phyloP scores from a whole-genome alignment of 768 basidiomycete genomes.

The Chlorophyllum brunneum region DNA sequence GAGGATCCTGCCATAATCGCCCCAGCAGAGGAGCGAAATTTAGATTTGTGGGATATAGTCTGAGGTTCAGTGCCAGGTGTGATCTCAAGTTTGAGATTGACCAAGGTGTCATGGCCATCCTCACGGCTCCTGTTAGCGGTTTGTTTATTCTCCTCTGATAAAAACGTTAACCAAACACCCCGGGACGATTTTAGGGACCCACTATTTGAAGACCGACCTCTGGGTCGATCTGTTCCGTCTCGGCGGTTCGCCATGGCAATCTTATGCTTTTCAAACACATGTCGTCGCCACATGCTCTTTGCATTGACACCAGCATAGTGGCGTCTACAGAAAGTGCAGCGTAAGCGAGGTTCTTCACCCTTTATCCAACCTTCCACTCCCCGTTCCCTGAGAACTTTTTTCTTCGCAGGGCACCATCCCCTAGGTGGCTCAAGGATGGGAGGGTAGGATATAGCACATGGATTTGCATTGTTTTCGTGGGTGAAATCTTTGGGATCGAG shows the following conservation, averaged over 20 bases:
- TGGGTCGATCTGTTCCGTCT: slow-evolving; percentile 60
- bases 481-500: slow-evolving; percentile 66
- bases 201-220: slow-evolving; percentile 67
- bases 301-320: slow-evolving; percentile 86
- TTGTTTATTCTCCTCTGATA: slow-evolving; percentile 57
- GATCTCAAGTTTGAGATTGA: slow-evolving; percentile 39
- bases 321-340: slow-evolving; percentile 82
- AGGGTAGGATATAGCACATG: slow-evolving; percentile 65
- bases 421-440: slow-evolving; percentile 76
- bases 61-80: slow-evolving; percentile 33
- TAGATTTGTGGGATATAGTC: slow-evolving; percentile 37
- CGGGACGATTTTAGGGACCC: slow-evolving; percentile 24
- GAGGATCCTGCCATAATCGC: slow-evolving; percentile 16
- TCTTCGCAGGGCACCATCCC: slow-evolving; percentile 86
- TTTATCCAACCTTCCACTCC: slow-evolving; percentile 74
- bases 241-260: slow-evolving; percentile 87
- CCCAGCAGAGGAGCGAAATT: slow-evolving; percentile 34
- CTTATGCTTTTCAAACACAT: slow-evolving; percentile 88
- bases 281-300: slow-evolving; percentile 88
- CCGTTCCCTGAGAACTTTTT: slow-evolving; percentile 69
- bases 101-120: slow-evolving; percentile 38
- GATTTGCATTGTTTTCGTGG: slow-evolving; percentile 39
- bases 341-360: slow-evolving; percentile 72
- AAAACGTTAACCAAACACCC: slow-evolving; percentile 10
- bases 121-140: slow-evolving; percentile 20